Percentiles rank a stretch among this genome's conserved stretches.
Conservation (phyloP, 495 filamentous ascomycete species). For the Tuber aestivum region DNA sequence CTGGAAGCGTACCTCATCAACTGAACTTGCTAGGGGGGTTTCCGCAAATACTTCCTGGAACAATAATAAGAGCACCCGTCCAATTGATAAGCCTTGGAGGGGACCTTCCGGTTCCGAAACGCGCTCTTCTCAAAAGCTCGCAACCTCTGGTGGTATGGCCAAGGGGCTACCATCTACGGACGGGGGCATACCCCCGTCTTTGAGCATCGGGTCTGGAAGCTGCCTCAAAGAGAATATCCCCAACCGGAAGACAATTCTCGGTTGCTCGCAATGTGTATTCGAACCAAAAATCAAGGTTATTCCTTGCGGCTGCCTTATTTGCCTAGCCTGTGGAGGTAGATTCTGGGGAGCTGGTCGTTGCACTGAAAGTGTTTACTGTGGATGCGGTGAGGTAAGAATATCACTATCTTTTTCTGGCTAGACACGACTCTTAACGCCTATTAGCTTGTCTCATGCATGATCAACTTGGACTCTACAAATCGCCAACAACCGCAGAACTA, state of each 20-base stretch:
- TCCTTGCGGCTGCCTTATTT: constrained; percentile 40
- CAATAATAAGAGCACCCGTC: constrained; percentile 23
- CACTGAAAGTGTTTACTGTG: constrained; percentile 36
- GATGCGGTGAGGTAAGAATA: constrained; percentile 38
- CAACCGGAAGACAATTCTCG: constrained; percentile 26
- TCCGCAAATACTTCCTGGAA: constrained; percentile 24
- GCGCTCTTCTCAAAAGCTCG: constrained; percentile 28
- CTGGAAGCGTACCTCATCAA: constrained; percentile 24
- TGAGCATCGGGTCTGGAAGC: constrained; percentile 8
- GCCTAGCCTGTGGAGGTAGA: constrained; percentile 36
- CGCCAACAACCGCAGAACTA: neutral
- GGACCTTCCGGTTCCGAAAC: constrained; percentile 23
- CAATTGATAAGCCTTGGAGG: constrained; percentile 37
- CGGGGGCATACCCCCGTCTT: constrained; percentile 4
- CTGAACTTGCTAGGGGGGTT: constrained; percentile 8
- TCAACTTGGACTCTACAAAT: constrained; percentile 26
- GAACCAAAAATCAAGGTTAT: constrained; percentile 39
- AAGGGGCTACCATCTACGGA: constrained; percentile 14
- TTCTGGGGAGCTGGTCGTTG: constrained; percentile 33
- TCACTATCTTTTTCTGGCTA: neutral
- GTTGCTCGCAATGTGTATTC: constrained; percentile 40
- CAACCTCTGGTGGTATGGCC: constrained; percentile 14
- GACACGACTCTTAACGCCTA: constrained; percentile 7
- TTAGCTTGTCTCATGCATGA: constrained; percentile 38
- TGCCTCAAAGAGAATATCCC: constrained; percentile 8